These are phyloP conservation scores for Agaricus bisporus DNA, from an alignment of 768 basidiomycete genomes.

Conservation along the genomic window DNA sequence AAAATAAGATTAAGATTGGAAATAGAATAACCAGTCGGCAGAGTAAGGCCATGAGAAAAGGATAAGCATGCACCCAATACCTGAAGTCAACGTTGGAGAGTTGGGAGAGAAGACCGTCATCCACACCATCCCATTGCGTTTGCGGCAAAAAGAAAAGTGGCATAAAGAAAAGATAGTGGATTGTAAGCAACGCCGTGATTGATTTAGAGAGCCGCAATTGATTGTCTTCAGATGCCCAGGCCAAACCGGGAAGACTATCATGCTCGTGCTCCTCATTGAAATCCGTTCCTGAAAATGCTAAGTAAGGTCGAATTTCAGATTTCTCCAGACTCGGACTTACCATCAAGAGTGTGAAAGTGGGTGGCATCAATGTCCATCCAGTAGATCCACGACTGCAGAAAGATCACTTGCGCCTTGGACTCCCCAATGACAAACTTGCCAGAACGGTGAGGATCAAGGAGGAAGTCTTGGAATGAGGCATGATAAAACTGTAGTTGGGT, in stretches of 20 bases:
- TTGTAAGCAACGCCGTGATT: too few species aligned
- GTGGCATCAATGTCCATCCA: background rate
- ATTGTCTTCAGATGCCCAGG: background rate
- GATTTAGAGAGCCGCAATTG: too few species aligned
- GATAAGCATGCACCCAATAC: too few species aligned
- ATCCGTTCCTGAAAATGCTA: background rate
- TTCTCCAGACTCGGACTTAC: background rate
- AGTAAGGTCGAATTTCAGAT: background rate
- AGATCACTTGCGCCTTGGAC: background rate
- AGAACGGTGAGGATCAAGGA: background rate
- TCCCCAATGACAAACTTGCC: background rate
- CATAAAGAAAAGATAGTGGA: too few species aligned
- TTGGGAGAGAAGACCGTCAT: too few species aligned
- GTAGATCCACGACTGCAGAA: background rate
- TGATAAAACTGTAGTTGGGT: background rate
- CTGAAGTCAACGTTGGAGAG: too few species aligned
- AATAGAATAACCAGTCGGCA: too few species aligned
- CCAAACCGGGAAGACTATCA: background rate
- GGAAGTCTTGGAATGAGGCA: slow-evolving; percentile 3
- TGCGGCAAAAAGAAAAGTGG: too few species aligned
- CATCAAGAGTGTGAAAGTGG: background rate
- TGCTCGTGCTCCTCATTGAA: background rate
- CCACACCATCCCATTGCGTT: too few species aligned
- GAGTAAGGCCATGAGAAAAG: too few species aligned
- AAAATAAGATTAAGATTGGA: too few species aligned